Evolutionary conservation across 164 flowering plant genomes (phyloP), one percentile per base, ranked within the genome.

Genomic region (Nymphaea colorata): DNA sequence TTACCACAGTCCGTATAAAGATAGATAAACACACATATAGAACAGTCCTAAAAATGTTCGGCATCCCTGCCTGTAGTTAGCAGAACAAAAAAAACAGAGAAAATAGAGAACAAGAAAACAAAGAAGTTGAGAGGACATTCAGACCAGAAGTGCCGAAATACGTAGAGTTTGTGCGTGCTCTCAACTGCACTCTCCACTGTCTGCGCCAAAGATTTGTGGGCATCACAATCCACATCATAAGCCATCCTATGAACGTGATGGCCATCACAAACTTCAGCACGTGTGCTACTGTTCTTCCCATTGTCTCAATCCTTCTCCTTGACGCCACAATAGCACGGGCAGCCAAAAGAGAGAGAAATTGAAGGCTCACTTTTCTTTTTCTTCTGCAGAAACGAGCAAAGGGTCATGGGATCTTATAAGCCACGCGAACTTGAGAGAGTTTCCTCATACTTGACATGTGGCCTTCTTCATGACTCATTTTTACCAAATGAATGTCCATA

Each of bases 81-180:
- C 5, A 5, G 65, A 70, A 36, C 55, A 51, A n/a, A 43, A 55
- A 57, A 57, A 44, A n/a, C 1, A 44, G 65, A 43, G 14, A 61
- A 16, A 11, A 41, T 41, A 59, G 10, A 64, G 43, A 66, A 25
- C 2, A 11, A 64, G 18, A 60, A 4, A 62, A 17, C 6, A 61
- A 61, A 10, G 53, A 45, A 45, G 7, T 45, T 45, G 53, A 45
- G 7, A 45, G 53, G 53, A 45, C 5, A 62, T n/a, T 1, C 62
- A 4, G 45, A 82, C 98, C 95, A 86, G 84, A 84, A 4, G 47
- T 6, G 6, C 95, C 95, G 14, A 86, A 83, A 71, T 77, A 90
- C 0, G 87, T 84, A 0, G 91, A 76, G 10, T 61, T 72, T 43
- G 78, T 51, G n/a, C 72, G 71, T 0, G 75, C 70, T 57, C 75